phyloP scores from a whole-genome alignment of 768 basidiomycete genomes.

The Mycena floridula region DNA sequence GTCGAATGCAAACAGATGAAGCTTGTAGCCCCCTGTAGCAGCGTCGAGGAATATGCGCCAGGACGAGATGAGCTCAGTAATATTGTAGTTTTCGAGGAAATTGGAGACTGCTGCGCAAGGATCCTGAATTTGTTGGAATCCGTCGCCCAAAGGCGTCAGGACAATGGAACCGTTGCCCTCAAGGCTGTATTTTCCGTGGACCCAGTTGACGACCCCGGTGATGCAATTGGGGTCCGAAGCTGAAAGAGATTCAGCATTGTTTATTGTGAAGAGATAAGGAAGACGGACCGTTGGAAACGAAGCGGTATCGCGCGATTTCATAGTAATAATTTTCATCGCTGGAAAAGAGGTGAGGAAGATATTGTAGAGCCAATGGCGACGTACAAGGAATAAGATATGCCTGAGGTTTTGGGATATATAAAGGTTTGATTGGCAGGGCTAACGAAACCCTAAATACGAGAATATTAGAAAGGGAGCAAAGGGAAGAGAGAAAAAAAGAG shows the following conservation, averaged over 20 bases:
- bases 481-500: no score
- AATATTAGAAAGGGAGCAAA: no score
- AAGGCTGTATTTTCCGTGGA: constrained; percentile 73
- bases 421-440: constrained; percentile 81
- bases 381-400: constrained; percentile 87
- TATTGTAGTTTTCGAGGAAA: constrained; percentile 80
- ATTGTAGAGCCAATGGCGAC: constrained; percentile 16
- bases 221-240: constrained; percentile 86
- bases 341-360: background rate
- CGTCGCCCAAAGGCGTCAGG: constrained; percentile 73
- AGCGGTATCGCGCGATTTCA: constrained; percentile 89
- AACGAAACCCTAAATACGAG: constrained; percentile 65
- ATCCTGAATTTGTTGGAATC: constrained; percentile 92
- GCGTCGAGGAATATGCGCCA: constrained; percentile 75
- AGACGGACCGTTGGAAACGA: constrained; percentile 72
- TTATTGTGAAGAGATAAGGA: background rate
- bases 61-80: constrained; percentile 52
- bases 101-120: constrained; percentile 87
- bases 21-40: constrained; percentile 48
- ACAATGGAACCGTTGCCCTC: constrained; percentile 76
- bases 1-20: constrained; percentile 76
- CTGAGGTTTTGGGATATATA: constrained; percentile 80
- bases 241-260: constrained; percentile 19
- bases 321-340: constrained; percentile 75
- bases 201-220: constrained; percentile 82